Evolutionary conservation across 192 early-diverging fungal species (phyloP).

Genomic region (Entomortierella beljakovae): DNA sequence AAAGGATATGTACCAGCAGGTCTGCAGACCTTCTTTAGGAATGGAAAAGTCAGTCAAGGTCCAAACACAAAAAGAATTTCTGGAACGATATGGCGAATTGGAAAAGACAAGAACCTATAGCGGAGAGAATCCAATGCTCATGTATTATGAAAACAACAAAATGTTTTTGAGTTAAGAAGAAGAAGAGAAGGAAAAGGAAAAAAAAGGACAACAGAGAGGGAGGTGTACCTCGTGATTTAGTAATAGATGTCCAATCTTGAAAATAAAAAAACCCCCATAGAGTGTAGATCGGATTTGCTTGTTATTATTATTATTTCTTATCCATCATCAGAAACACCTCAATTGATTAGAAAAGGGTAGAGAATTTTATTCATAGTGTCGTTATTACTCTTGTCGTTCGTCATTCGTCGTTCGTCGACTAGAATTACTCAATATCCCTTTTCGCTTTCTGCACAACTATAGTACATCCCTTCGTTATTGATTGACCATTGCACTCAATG

Average conservation of each 20-base stretch:
- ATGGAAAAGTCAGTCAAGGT: constrained; percentile 65
- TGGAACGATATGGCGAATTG: constrained; percentile 80
- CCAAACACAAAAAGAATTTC: constrained; percentile 84
- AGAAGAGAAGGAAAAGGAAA: neutral
- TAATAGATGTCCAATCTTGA: too few relatives aligned
- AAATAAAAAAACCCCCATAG: too few relatives aligned
- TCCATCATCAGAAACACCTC: too few relatives aligned
- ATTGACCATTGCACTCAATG: neutral
- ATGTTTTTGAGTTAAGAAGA: constrained; percentile 64
- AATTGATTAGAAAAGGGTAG: too few relatives aligned
- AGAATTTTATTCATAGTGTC: too few relatives aligned
- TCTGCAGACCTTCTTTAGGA: constrained; percentile 62
- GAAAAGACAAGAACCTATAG: constrained; percentile 79
- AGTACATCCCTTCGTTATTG: neutral
- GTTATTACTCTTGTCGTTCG: too few relatives aligned
- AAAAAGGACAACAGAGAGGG: neutral
- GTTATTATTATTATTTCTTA: too few relatives aligned
- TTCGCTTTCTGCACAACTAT: too few relatives aligned
- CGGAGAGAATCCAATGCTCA: constrained; percentile 95
- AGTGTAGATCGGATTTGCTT: too few relatives aligned
- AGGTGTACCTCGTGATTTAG: neutral
- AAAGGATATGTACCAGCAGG: constrained; percentile 77
- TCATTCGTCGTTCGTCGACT: too few relatives aligned
- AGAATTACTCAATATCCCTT: too few relatives aligned
- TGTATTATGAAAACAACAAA: constrained; percentile 93